Conservation (phyloP, 306 rosid species). For the Cicer bijugum region DNA sequence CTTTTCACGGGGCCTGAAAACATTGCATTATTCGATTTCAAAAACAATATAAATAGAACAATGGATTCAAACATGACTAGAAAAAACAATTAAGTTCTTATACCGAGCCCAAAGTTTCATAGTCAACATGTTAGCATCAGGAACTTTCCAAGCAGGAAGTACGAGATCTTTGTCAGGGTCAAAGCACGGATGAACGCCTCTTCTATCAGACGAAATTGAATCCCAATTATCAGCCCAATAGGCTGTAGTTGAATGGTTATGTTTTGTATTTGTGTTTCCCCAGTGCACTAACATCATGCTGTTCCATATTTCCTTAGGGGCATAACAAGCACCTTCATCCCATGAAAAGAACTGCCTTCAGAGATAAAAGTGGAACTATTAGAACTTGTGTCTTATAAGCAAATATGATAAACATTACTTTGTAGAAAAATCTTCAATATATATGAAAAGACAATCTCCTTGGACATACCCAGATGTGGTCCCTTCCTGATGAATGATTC, state of each 20-base stretch:
- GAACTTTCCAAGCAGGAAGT: slow-evolving; percentile 97
- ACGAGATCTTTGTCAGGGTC: slow-evolving; percentile 96
- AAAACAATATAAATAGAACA: slow-evolving; percentile 8
- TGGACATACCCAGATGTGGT: slow-evolving; percentile 88
- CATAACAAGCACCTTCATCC: slow-evolving; percentile 99
- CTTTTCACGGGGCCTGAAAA: slow-evolving; percentile 68
- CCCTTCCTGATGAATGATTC: slow-evolving; percentile 93
- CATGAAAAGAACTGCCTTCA: slow-evolving; percentile 93
- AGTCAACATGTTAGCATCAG: slow-evolving; percentile 60
- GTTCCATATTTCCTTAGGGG: slow-evolving; percentile 98
- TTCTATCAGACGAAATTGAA: slow-evolving; percentile 58
- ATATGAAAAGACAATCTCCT: slow-evolving; percentile 32
- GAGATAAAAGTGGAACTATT: slow-evolving; percentile 50
- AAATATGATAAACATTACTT: slow-evolving; percentile 34
- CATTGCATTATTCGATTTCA: slow-evolving; percentile 29
- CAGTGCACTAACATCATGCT: slow-evolving; percentile 99
- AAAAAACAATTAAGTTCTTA: slow-evolving; percentile 33
- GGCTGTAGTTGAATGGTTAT: slow-evolving; percentile 93
- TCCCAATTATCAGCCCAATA: slow-evolving; percentile 97
- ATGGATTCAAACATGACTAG: slow-evolving; percentile 22
- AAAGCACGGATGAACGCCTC: slow-evolving; percentile 92
- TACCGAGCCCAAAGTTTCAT: slow-evolving; percentile 82
- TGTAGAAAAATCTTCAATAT: slow-evolving; percentile 11
- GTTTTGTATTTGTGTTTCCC: slow-evolving; percentile 96
- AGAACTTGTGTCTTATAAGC: slow-evolving; percentile 39